Evolutionary conservation across 257 asterid genomes (phyloP).

Genomic region (Craterostigma plantagineum): DNA sequence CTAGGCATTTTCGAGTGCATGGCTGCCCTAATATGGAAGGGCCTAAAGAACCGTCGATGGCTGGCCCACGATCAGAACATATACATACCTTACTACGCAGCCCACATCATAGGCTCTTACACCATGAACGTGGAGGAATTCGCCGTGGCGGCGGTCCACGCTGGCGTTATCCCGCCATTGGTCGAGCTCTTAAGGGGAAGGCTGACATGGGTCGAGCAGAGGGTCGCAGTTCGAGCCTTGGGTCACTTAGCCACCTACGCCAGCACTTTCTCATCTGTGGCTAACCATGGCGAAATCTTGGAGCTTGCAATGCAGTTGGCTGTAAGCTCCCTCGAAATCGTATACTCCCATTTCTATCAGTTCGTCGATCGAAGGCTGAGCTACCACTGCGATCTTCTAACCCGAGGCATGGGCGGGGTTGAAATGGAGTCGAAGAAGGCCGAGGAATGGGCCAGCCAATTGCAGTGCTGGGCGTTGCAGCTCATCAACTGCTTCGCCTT

Average conservation of each 20-base stretch:
- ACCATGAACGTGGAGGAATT: constrained; percentile 98
- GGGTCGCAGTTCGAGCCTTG: constrained; percentile 92
- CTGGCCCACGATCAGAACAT: constrained; percentile 88
- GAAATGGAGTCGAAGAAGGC: constrained; percentile 99
- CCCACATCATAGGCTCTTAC: constrained; percentile 91
- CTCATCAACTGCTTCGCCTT: constrained; percentile 94
- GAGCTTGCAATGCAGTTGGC: constrained; percentile 94
- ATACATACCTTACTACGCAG: constrained; percentile 92
- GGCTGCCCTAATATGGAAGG: constrained; percentile 93
- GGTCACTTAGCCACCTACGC: constrained; percentile 92
- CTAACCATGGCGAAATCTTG: constrained; percentile 71
- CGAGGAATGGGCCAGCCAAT: constrained; percentile 99
- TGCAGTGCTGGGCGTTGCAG: constrained; percentile 97
- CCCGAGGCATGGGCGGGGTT: constrained; percentile 99
- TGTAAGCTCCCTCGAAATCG: constrained; percentile 80
- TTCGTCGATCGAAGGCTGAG: constrained; percentile 70
- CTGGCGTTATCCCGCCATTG: constrained; percentile 72
- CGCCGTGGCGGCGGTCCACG: constrained; percentile 68
- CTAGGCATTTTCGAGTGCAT: constrained; percentile 91
- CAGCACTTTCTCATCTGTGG: constrained; percentile 52
- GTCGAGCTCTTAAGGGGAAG: constrained; percentile 87
- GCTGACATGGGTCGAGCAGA: constrained; percentile 94
- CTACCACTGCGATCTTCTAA: constrained; percentile 94
- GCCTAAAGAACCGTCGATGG: constrained; percentile 95
- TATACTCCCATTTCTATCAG: constrained; percentile 92